These are phyloP conservation scores for Trichoderma oligosporum DNA, from an alignment of 2,329 filamentous ascomycete genomes.

Conservation along the genomic window DNA sequence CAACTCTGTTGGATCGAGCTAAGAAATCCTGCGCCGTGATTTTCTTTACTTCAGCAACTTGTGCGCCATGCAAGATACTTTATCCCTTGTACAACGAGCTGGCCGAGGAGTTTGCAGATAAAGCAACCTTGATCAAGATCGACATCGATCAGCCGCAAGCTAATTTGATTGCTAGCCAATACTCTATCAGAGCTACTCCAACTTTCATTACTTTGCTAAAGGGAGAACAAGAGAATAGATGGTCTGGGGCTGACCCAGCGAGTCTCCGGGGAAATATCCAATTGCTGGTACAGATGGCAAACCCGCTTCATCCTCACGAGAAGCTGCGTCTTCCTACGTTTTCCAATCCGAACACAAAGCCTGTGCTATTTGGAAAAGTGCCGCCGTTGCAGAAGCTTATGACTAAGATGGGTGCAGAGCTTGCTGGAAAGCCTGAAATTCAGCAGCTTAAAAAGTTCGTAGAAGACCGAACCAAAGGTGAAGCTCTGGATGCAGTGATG, in stretches of 20 bases:
- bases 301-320: slow-evolving; percentile 72
- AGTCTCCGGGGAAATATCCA: slow-evolving; percentile 68
- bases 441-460: slow-evolving; percentile 67
- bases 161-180: slow-evolving; percentile 60
- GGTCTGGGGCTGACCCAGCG: slow-evolving; percentile 70
- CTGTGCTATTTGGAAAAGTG: slow-evolving; percentile 70
- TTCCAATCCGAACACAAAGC: slow-evolving; percentile 57
- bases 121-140: slow-evolving; percentile 74
- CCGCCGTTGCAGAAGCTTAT: slow-evolving; percentile 80
- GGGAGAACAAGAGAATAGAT: slow-evolving; percentile 72
- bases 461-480: slow-evolving; percentile 53
- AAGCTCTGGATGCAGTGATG: slow-evolving; percentile 62
- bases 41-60: slow-evolving; percentile 90
- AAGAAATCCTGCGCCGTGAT: slow-evolving; percentile 69
- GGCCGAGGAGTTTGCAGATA: slow-evolving; percentile 65
- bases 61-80: slow-evolving; percentile 75
- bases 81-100: slow-evolving; percentile 81
- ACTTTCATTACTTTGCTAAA: slow-evolving; percentile 84
- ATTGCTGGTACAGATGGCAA: slow-evolving; percentile 70
- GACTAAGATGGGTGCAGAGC: slow-evolving; percentile 64
- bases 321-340: slow-evolving; percentile 68
- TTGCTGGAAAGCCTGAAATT: slow-evolving; percentile 57
- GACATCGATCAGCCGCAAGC: slow-evolving; percentile 67
- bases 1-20: slow-evolving; percentile 49
- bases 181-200: slow-evolving; percentile 71